Base-by-base conservation (phyloP, 2,329 filamentous ascomycete species). In the Nemania sp. region DNA sequence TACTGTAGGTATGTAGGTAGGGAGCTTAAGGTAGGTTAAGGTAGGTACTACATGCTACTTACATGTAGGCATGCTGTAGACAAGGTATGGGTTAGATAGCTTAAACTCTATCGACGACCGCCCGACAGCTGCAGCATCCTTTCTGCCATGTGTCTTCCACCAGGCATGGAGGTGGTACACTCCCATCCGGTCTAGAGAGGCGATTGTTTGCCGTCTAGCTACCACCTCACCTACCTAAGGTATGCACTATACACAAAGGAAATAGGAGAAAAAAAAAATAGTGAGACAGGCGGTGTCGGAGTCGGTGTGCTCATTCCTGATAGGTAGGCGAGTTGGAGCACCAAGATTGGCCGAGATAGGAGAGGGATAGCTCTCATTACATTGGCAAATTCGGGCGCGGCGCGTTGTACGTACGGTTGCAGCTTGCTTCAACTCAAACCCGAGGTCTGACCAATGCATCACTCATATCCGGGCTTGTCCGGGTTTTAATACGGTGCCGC, bases 401-500 rank as follows among this genome's bases (percentile, higher is more conserved):
- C n/a, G n/a, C n/a, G n/a, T n/a, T 43, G 45, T 53, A n/a, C 49
- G 38, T 35, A 45, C 15, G 6, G 15, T 18, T 32, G 27, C n/a
- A 63, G 59, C 55, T 63, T 49, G 47, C 63, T 24, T 20, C 29
- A 41, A 57, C 41, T 47, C 18, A 45, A 45, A 26, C 49, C 43
- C 26, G 51, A 41, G 32, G 49, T 60, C 54, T 61, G 64, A 38
- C 62, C 58, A 24, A 53, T 54, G 53, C 51, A 62, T 47, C 60
- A 24, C 41, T 59, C 47, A 43, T 3, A 52, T 49, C 54, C 56
- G 59, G 53, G 58, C 62, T 45, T 41, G 58, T 24, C 68, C 47
- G 65, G 52, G 47, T 53, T 59, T 68, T 68, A 43, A 52, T 59
- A 32, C 29, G 58, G 62, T 64, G 68, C 68, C 69, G 69, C 66